Conservation (phyloP, 228 moss, liverwort and hornwort species). For the Sphagnum magellanicum region DNA sequence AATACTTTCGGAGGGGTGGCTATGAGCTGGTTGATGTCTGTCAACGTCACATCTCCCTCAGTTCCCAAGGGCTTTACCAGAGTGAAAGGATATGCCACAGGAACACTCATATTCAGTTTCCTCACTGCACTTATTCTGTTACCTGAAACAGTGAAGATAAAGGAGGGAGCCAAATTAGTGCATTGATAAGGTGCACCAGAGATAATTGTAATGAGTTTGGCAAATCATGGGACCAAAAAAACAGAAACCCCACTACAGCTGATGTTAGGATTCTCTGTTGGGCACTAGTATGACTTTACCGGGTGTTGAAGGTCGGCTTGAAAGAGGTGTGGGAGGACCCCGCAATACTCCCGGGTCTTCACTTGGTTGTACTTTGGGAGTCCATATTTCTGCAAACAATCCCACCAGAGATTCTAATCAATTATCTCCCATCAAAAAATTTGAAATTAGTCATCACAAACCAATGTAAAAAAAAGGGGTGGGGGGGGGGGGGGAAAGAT, state of each 20-base stretch:
- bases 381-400: background rate
- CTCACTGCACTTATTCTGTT: conserved; percentile 3
- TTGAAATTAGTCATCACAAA: background rate
- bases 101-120: conserved; percentile 11
- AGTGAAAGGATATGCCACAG: conserved; percentile 31
- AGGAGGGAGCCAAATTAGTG: background rate
- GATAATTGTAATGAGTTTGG: background rate
- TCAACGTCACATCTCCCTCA: conserved; percentile 24
- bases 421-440: conserved; percentile 5
- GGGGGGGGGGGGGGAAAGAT: background rate
- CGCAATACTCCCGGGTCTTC: conserved; percentile 13
- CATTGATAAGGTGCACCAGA: background rate
- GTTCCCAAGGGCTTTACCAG: conserved; percentile 23
- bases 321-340: conserved; percentile 21
- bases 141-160: conserved; percentile 6
- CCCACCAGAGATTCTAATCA: background rate
- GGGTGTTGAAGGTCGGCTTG: conserved; percentile 5
- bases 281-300: conserved; percentile 5
- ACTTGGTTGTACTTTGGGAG: background rate
- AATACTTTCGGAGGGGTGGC: conserved; percentile 16
- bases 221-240: background rate
- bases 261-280: background rate
- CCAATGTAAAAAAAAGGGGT: background rate
- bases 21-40: conserved; percentile 26
- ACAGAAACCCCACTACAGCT: background rate